Conservation (phyloP, 116 monocot genomes). For the Trichopus zeylanicus region DNA sequence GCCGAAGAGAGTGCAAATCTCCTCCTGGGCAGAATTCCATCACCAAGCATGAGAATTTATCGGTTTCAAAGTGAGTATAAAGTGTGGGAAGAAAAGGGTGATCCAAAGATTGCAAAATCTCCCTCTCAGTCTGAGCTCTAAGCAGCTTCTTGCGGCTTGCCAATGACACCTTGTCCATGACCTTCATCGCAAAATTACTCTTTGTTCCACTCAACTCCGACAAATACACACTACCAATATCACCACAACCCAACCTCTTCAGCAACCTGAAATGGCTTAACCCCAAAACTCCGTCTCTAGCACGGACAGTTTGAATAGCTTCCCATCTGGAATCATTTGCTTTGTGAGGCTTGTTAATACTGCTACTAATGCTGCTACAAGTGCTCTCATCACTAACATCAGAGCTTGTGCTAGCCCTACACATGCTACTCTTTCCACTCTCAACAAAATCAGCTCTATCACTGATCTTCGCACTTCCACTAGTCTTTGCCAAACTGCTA, state of each 20-base stretch:
- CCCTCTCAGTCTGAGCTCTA: slow-evolving; percentile 54
- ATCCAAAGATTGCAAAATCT: slow-evolving; percentile 45
- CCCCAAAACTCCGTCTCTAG: slow-evolving; percentile 30
- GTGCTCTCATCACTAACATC: slow-evolving; percentile 53
- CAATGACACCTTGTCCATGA: slow-evolving; percentile 47
- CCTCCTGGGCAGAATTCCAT: slow-evolving; percentile 68
- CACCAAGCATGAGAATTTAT: slow-evolving; percentile 54
- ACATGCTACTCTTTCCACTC: slow-evolving; percentile 18
- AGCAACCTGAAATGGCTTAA: slow-evolving; percentile 50
- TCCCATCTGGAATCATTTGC: slow-evolving; percentile 57
- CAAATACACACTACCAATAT: slow-evolving; percentile 54
- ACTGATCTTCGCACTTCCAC: slow-evolving; percentile 13
- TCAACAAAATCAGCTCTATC: slow-evolving; percentile 14
- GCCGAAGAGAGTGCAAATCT: slow-evolving; percentile 45
- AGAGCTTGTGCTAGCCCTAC: slow-evolving; percentile 33
- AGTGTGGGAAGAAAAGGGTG: slow-evolving; percentile 56
- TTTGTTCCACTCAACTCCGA: slow-evolving; percentile 41
- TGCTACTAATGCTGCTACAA: slow-evolving; percentile 44
- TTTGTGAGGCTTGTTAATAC: slow-evolving; percentile 41
- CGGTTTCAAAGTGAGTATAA: slow-evolving; percentile 53
- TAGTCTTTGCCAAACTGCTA: slow-evolving; percentile 16
- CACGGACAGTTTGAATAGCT: slow-evolving; percentile 27
- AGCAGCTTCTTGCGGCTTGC: slow-evolving; percentile 43
- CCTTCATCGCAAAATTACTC: slow-evolving; percentile 51
- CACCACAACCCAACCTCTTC: slow-evolving; percentile 44